phyloP scores from a whole-genome alignment of 495 filamentous ascomycete genomes.

The Annulohypoxylon moriforme region DNA sequence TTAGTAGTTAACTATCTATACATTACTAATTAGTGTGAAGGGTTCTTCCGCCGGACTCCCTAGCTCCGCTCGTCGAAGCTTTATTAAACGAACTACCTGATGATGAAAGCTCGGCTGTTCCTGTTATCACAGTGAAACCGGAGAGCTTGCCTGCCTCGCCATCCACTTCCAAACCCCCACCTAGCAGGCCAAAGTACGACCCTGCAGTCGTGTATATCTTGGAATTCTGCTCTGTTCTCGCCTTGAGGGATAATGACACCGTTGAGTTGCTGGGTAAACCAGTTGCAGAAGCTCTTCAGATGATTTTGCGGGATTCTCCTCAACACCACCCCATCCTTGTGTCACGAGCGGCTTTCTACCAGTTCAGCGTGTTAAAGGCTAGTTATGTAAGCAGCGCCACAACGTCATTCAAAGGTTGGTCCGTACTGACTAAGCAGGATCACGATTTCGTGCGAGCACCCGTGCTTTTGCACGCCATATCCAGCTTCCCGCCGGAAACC shows the following conservation, averaged over 20 bases:
- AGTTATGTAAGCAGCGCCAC: constrained; percentile 77
- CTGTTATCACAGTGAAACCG: constrained; percentile 80
- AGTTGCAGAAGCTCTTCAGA: constrained; percentile 82
- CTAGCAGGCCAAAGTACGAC: constrained; percentile 76
- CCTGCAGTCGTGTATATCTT: constrained; percentile 87
- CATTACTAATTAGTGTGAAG: constrained; percentile 53
- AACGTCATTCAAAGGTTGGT: background rate
- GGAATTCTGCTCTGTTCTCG: constrained; percentile 87
- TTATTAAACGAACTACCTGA: constrained; percentile 88
- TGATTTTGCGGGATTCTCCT: constrained; percentile 79
- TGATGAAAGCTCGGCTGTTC: constrained; percentile 78
- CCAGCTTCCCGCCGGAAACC: constrained; percentile 81
- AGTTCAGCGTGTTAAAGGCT: constrained; percentile 82
- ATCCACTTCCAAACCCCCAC: constrained; percentile 65
- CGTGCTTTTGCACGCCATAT: constrained; percentile 91
- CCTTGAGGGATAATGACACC: constrained; percentile 78
- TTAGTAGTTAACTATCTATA: background rate
- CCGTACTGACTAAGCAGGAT: constrained; percentile 64
- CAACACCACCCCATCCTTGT: constrained; percentile 83
- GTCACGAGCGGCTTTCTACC: constrained; percentile 85
- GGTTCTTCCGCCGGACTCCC: constrained; percentile 72
- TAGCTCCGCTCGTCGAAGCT: constrained; percentile 75
- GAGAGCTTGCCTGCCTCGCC: constrained; percentile 72
- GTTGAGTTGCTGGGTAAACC: constrained; percentile 77
- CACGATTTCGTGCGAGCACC: constrained; percentile 91